These are phyloP conservation scores for Huiozyma naganishii DNA, from an alignment of 805 yeast genomes.

Conservation along the genomic window DNA sequence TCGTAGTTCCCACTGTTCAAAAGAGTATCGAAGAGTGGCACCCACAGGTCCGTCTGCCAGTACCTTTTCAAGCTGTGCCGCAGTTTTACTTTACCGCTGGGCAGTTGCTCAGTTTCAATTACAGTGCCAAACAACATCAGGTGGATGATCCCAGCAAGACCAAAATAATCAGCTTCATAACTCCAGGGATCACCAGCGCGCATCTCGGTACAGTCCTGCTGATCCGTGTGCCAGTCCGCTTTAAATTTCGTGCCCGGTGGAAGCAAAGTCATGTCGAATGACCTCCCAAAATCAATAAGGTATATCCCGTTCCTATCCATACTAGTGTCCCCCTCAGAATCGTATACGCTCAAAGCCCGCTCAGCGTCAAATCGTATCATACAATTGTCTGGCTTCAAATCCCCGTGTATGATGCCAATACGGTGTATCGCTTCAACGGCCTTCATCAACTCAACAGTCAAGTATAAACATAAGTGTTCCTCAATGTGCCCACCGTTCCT, in stretches of 20 bases:
- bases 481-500: slow-evolving; percentile 32
- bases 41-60: slow-evolving; percentile 71
- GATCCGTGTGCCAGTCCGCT: slow-evolving; percentile 49
- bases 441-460: slow-evolving; percentile 54
- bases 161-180: slow-evolving; percentile 75
- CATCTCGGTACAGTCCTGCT: slow-evolving; percentile 68
- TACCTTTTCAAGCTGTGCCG: slow-evolving; percentile 49
- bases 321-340: slow-evolving; percentile 29
- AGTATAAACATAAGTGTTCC: slow-evolving; percentile 51
- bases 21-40: slow-evolving; percentile 47
- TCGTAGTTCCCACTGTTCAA: slow-evolving; percentile 41
- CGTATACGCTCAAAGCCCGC: slow-evolving; percentile 21
- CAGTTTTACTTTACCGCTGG: slow-evolving; percentile 28
- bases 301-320: slow-evolving; percentile 48
- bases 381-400: slow-evolving; percentile 76
- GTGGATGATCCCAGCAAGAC: slow-evolving; percentile 66
- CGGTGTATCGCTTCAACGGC: slow-evolving; percentile 52
- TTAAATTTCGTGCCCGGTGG: slow-evolving; percentile 41
- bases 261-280: slow-evolving; percentile 57
- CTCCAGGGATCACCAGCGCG: slow-evolving; percentile 52
- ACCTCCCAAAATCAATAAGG: slow-evolving; percentile 73
- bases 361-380: slow-evolving; percentile 46
- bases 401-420: slow-evolving; percentile 69
- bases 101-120: slow-evolving; percentile 35
- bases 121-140: slow-evolving; percentile 59